Conservation (phyloP, 352 stramenopile genomes). For the Nothophytophthora sp. region DNA sequence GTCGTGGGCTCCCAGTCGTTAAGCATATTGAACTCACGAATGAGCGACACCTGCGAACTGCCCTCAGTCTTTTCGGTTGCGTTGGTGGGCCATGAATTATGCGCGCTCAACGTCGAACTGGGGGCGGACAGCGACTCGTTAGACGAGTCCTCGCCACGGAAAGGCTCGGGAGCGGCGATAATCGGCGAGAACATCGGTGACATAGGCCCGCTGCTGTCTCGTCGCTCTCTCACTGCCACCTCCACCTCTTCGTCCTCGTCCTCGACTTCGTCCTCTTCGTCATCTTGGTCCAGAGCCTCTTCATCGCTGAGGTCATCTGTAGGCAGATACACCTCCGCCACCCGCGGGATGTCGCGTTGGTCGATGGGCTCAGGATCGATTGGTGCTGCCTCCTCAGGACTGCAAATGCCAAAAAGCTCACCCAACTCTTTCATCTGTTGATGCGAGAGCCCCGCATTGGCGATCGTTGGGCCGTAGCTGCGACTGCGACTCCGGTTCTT, state of each 20-base stretch:
- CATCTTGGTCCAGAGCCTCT: constrained; percentile 8
- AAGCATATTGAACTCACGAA: constrained; percentile 41
- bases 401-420: constrained; percentile 52
- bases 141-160: neutral
- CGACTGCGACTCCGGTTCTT: constrained; percentile 27
- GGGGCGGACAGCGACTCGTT: constrained; percentile 6
- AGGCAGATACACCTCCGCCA: constrained; percentile 33
- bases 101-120: constrained; percentile 7
- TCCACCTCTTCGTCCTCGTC: constrained; percentile 8
- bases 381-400: constrained; percentile 13
- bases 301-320: constrained; percentile 31
- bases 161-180: neutral
- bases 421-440: constrained; percentile 54
- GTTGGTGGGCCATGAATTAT: constrained; percentile 12
- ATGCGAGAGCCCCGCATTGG: constrained; percentile 29
- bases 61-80: neutral
- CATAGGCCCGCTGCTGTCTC: constrained; percentile 3
- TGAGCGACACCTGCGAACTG: constrained; percentile 20
- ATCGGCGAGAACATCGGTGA: constrained; percentile 34
- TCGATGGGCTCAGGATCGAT: constrained; percentile 13
- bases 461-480: constrained; percentile 16
- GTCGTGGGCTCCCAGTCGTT: constrained; percentile 36
- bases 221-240: constrained; percentile 1
- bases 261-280: constrained; percentile 15
- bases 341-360: constrained; percentile 27